Conservation (phyloP, 768 basidiomycete genomes). For the Phaffia australis region DNA sequence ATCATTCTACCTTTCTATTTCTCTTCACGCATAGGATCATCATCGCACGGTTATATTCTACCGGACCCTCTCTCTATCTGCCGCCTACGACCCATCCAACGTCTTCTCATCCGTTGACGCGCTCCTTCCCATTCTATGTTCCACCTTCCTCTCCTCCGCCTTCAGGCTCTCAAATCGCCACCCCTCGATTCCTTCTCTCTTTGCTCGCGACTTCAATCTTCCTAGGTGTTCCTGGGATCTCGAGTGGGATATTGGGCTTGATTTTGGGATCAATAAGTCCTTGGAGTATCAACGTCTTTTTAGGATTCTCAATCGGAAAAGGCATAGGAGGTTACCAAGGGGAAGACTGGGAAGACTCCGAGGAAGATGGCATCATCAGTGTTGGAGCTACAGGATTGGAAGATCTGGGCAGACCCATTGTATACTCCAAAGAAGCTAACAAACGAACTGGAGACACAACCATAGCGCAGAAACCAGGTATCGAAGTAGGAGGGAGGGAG, state of each 20-base stretch:
- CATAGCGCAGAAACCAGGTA: not conserved
- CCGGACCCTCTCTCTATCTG: constrained; percentile 63
- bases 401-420: constrained; percentile 38
- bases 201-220: constrained; percentile 78
- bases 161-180: constrained; percentile 53
- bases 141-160: constrained; percentile 45
- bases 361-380: constrained; percentile 21
- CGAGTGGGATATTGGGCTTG: constrained; percentile 60
- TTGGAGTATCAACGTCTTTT: constrained; percentile 60
- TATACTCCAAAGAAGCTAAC: not conserved
- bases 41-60: constrained; percentile 75
- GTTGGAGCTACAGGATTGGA: constrained; percentile 58
- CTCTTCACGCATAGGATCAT: constrained; percentile 51
- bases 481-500: constrained; percentile 4
- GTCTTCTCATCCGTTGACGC: constrained; percentile 56
- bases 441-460: not conserved
- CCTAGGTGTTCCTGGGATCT: constrained; percentile 65
- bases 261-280: constrained; percentile 69
- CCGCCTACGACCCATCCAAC: constrained; percentile 57
- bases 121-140: constrained; percentile 28
- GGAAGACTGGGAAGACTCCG: constrained; percentile 38
- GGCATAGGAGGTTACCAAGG: constrained; percentile 48
- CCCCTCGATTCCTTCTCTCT: constrained; percentile 70
- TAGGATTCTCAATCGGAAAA: constrained; percentile 69
- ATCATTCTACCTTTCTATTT: not conserved